A percentile compares a stretch with the other conserved stretches of the same genome.
Evolutionary conservation across 2,329 filamentous ascomycete species (phyloP).

Genomic region (Raffaelea ambrosiae): DNA sequence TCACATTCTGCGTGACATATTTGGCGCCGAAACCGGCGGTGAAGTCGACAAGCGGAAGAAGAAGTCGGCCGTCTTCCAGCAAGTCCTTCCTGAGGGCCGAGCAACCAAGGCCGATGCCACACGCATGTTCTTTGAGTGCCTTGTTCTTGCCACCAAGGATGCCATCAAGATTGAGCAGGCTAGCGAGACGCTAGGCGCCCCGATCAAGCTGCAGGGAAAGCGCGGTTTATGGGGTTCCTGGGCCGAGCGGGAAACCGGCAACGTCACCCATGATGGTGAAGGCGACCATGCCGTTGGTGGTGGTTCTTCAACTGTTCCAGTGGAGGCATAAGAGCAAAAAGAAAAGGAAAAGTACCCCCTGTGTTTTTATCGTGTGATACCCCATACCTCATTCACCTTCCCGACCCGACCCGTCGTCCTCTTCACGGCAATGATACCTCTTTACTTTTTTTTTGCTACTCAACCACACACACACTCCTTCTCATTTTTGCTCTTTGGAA

Average conservation of each 20-base stretch:
- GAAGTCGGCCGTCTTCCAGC: constrained; percentile 76
- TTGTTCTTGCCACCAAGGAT: constrained; percentile 95
- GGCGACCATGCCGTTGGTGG: constrained; percentile 15
- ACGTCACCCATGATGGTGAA: constrained; percentile 41
- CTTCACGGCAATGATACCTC: neutral
- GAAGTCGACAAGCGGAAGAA: constrained; percentile 67
- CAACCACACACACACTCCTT: no score
- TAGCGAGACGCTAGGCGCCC: constrained; percentile 60
- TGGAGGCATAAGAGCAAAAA: neutral
- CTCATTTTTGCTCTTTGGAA: no score
- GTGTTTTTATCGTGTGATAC: neutral
- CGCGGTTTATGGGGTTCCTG: constrained; percentile 93
- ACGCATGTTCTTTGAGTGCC: constrained; percentile 98
- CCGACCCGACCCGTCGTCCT: neutral
- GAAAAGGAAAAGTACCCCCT: neutral
- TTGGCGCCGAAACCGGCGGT: constrained; percentile 60
- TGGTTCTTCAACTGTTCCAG: neutral
- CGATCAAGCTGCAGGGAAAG: constrained; percentile 81
- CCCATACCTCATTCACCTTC: neutral
- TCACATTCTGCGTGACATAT: constrained; percentile 82
- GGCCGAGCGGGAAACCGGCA: constrained; percentile 70
- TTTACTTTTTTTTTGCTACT: neutral
- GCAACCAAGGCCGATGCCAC: constrained; percentile 87
- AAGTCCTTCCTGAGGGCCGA: constrained; percentile 72
- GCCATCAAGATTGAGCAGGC: constrained; percentile 93